phyloP scores from a whole-genome alignment of 2,329 filamentous ascomycete genomes.

The Arthrobotrys sinensis region DNA sequence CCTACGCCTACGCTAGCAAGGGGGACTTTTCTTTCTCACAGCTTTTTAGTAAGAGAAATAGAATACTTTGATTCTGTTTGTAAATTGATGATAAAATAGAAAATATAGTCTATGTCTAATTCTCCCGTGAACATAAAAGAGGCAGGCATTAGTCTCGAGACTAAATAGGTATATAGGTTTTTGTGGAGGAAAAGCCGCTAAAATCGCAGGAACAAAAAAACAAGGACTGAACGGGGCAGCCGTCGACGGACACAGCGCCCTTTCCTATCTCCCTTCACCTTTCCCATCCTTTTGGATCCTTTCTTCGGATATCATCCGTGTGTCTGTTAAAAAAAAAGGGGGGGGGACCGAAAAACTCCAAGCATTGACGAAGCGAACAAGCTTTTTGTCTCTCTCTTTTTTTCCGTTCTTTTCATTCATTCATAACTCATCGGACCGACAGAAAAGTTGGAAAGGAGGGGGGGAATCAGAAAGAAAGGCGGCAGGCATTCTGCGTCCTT shows the following conservation, averaged over 20 bases:
- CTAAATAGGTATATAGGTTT: conserved; percentile 27
- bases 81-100: background rate
- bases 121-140: conserved; percentile 6
- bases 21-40: background rate
- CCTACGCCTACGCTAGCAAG: background rate
- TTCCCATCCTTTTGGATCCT: background rate
- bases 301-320: background rate
- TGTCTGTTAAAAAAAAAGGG: background rate
- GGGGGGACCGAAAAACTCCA: background rate
- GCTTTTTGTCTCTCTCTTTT: background rate
- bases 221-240: background rate
- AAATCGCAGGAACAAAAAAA: conserved; percentile 49
- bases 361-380: background rate
- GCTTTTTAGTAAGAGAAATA: background rate
- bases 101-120: conserved; percentile 41
- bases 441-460: conserved; percentile 1
- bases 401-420: conserved; percentile 7
- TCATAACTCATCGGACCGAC: conserved; percentile 20
- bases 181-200: conserved; percentile 32
- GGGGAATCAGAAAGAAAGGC: background rate
- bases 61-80: background rate
- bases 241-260: conserved; percentile 11
- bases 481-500: background rate
- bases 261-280: background rate
- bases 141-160: background rate